These are phyloP conservation scores for Dianthus caryophyllus DNA, from an alignment of 148 eudicot genomes.

Conservation along the genomic window DNA sequence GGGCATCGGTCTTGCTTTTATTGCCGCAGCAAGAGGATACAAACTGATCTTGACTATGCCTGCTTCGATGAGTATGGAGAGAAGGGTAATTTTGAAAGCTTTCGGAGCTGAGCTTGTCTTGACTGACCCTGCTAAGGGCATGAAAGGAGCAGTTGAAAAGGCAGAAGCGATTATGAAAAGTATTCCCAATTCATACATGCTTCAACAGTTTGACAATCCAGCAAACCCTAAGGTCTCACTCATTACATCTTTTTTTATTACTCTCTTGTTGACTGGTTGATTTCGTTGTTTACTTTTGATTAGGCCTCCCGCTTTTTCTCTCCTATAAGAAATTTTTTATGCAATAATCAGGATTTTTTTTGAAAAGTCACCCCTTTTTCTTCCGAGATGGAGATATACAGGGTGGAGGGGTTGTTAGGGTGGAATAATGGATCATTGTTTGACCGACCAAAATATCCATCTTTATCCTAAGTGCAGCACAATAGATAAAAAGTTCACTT, in stretches of 20 bases:
- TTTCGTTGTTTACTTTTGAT: not conserved
- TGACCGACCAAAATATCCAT: not conserved
- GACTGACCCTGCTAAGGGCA: conserved; percentile 89
- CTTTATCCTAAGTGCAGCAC: too few species aligned
- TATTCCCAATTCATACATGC: conserved; percentile 86
- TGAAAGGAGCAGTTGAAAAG: conserved; percentile 92
- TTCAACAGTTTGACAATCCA: conserved; percentile 96
- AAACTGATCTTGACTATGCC: conserved; percentile 94
- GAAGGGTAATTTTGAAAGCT: conserved; percentile 94
- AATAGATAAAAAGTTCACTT: not conserved
- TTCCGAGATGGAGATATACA: not conserved
- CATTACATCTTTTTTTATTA: not conserved
- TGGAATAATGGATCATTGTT: not conserved
- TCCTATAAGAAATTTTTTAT: not conserved
- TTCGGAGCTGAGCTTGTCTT: conserved; percentile 96
- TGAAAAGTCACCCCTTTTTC: not conserved
- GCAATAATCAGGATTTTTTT: not conserved
- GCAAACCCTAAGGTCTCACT: conserved; percentile 89
- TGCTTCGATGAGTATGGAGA: conserved; percentile 94
- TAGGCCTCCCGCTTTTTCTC: not conserved
- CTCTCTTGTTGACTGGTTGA: not conserved
- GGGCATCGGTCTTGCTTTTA: conserved; percentile 96
- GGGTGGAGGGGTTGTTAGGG: not conserved
- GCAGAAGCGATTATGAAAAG: conserved; percentile 81
- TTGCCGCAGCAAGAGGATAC: conserved; percentile 97